phyloP scores from a whole-genome alignment of 2,329 filamentous ascomycete genomes.

The Trichophyton rubrum region DNA sequence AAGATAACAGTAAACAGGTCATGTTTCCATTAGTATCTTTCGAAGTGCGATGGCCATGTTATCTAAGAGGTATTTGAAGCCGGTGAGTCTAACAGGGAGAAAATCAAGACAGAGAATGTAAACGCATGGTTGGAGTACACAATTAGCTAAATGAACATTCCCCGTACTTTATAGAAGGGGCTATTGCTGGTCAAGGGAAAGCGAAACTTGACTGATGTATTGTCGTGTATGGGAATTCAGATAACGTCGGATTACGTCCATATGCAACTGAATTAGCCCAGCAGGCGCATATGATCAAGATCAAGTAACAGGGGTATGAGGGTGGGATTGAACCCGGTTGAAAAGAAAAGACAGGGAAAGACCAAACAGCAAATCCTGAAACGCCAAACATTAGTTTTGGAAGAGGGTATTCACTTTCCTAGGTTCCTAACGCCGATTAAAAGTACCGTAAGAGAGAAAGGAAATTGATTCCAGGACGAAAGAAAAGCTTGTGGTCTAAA shows the following conservation, averaged over 20 bases:
- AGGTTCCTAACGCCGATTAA: slow-evolving; percentile 17
- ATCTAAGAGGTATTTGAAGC: not conserved
- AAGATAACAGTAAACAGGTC: not conserved
- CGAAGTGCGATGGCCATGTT: not conserved
- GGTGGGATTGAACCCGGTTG: too few relatives aligned
- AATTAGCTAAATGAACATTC: not conserved
- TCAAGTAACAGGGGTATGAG: slow-evolving; percentile 8
- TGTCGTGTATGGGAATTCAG: not conserved
- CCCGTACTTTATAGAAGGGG: not conserved
- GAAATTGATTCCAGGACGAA: slow-evolving; percentile 1
- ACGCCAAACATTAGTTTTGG: slow-evolving; percentile 18
- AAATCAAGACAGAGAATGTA: slow-evolving; percentile 11
- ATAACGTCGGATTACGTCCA: slow-evolving; percentile 8
- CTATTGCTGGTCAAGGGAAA: not conserved
- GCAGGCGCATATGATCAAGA: slow-evolving; percentile 14
- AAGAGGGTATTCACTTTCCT: slow-evolving; percentile 23
- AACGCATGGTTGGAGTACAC: slow-evolving; percentile 1
- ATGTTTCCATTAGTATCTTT: not conserved
- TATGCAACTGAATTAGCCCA: slow-evolving; percentile 12
- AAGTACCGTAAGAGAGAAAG: slow-evolving; percentile 15
- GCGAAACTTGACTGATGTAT: not conserved
- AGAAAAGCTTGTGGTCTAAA: slow-evolving; percentile 5
- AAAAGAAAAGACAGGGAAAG: slow-evolving; percentile 10
- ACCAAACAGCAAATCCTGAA: slow-evolving; percentile 8
- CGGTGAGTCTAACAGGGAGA: slow-evolving; percentile 9